A percentile compares a stretch with the other conserved stretches of the same genome.
Evolutionary conservation across 257 asterid genomes (phyloP).

Genomic region (Nicotiana tomentosiformis): DNA sequence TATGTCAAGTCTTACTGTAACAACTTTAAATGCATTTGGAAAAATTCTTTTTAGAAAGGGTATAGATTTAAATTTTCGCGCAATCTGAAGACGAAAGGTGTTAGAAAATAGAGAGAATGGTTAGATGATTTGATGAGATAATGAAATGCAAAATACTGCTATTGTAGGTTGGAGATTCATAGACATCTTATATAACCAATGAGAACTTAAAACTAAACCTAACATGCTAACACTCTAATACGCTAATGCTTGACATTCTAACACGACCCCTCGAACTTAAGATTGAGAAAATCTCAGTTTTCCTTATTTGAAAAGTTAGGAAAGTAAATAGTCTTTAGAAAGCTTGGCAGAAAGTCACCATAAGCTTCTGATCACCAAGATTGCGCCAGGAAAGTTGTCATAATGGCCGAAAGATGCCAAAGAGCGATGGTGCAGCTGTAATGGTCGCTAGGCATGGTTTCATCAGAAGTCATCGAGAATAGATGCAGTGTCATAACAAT

Average conservation of each 20-base stretch:
- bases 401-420: neutral
- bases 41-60: neutral
- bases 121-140: neutral
- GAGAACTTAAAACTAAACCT: neutral
- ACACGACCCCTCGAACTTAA: neutral
- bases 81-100: neutral
- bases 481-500: neutral
- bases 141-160: neutral
- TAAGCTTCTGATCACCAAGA: neutral
- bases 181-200: neutral
- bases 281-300: neutral
- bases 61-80: neutral
- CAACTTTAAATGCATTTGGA: neutral
- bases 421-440: neutral
- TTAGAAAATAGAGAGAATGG: neutral
- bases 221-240: neutral
- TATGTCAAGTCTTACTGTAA: neutral
- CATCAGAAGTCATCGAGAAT: neutral
- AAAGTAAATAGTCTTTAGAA: neutral
- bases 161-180: neutral
- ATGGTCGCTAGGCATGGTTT: neutral
- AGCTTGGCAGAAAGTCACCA: neutral
- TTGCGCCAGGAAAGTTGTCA: neutral
- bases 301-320: neutral
- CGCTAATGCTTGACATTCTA: neutral